Evolutionary conservation across 352 stramenopile genomes (phyloP).

Genomic region (Globisporangium paroecandrum): DNA sequence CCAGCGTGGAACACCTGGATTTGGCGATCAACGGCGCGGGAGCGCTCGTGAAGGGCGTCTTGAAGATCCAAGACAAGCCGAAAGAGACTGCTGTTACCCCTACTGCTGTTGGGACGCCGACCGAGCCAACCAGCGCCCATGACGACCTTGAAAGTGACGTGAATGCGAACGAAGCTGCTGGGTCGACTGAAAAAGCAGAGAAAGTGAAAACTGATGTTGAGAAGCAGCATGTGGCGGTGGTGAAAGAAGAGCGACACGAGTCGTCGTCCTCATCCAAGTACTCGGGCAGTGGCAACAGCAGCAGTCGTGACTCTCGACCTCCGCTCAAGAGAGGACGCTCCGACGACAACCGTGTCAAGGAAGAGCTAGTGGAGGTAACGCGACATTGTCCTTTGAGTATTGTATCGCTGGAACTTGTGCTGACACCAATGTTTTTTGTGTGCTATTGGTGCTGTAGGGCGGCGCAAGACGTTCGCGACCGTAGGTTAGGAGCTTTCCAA

Average conservation of each 20-base stretch:
- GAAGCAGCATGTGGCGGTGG: background rate
- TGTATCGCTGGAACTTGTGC: background rate
- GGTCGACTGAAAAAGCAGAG: background rate
- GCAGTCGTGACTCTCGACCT: background rate
- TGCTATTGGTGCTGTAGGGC: background rate
- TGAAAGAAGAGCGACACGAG: slow-evolving; percentile 8
- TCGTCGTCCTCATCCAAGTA: slow-evolving; percentile 1
- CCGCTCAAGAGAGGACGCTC: slow-evolving; percentile 32
- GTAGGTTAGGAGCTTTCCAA: background rate
- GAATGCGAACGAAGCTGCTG: background rate
- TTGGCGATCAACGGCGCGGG: slow-evolving; percentile 56
- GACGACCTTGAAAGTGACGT: background rate
- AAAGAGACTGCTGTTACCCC: slow-evolving; percentile 8
- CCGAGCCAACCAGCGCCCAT: background rate
- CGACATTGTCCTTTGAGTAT: background rate
- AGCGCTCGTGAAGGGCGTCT: slow-evolving; percentile 67
- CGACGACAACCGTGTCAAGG: slow-evolving; percentile 20
- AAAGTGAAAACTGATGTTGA: background rate
- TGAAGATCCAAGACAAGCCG: slow-evolving; percentile 33
- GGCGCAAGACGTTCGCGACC: slow-evolving; percentile 7
- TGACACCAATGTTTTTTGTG: background rate
- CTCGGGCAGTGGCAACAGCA: background rate
- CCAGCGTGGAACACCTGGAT: slow-evolving; percentile 68
- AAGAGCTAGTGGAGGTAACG: slow-evolving; percentile 29
- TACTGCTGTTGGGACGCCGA: background rate